A percentile compares a stretch with the other conserved stretches of the same genome.
Evolutionary conservation across 2,329 filamentous ascomycete species (phyloP).

Genomic region (Chaetothyriales sp.): DNA sequence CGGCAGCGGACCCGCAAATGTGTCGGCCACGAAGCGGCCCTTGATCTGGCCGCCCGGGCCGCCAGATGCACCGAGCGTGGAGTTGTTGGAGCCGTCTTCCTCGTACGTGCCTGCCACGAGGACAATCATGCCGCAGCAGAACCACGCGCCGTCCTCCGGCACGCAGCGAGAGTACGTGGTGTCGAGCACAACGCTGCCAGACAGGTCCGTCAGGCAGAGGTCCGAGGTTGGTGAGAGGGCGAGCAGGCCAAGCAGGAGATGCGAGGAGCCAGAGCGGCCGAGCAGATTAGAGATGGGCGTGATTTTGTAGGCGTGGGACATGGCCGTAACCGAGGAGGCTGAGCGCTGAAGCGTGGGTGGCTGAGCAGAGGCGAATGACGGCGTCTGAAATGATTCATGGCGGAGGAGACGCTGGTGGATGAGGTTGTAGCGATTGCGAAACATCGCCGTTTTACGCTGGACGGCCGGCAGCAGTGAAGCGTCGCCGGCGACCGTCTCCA

Average conservation of each 20-base stretch:
- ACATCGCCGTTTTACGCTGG: slow-evolving; percentile 69
- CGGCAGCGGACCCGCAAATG: slow-evolving; percentile 80
- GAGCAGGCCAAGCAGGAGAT: slow-evolving; percentile 76
- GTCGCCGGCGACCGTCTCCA: slow-evolving; percentile 57
- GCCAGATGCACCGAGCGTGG: slow-evolving; percentile 49
- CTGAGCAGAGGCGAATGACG: slow-evolving; percentile 50
- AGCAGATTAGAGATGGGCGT: slow-evolving; percentile 67
- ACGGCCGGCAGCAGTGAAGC: slow-evolving; percentile 62
- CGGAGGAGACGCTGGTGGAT: slow-evolving; percentile 83
- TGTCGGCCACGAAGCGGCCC: slow-evolving; percentile 82
- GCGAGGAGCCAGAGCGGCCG: slow-evolving; percentile 68
- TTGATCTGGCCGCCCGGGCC: slow-evolving; percentile 83
- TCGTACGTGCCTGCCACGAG: slow-evolving; percentile 93
- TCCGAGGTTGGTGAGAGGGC: slow-evolving; percentile 62
- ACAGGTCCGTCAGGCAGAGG: slow-evolving; percentile 71
- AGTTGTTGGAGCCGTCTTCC: slow-evolving; percentile 63
- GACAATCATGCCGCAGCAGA: slow-evolving; percentile 89
- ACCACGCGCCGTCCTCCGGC: slow-evolving; percentile 79
- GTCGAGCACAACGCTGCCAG: slow-evolving; percentile 76
- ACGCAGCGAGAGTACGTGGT: slow-evolving; percentile 67
- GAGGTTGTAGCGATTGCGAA: slow-evolving; percentile 81
- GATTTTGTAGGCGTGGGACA: slow-evolving; percentile 64
- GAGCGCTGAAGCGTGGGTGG: slow-evolving; percentile 42
- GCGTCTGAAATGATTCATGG: slow-evolving; percentile 84
- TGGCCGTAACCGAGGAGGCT: slow-evolving; percentile 39